Evolutionary conservation across 23 red algal genomes (phyloP).

Genomic region (Gracilaria domingensis): DNA sequence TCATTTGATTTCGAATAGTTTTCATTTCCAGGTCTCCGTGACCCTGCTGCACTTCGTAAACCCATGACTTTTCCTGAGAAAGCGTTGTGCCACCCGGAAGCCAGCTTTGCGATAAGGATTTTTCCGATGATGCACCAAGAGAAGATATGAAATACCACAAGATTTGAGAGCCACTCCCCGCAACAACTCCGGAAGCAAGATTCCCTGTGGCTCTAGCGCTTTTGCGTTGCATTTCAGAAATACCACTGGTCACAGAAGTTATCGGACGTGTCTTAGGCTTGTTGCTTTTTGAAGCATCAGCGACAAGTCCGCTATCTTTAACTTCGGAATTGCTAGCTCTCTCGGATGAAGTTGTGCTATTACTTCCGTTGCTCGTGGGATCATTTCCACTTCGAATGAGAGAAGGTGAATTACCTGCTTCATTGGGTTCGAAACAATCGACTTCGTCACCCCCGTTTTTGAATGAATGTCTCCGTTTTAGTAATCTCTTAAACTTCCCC

Average conservation of each 20-base stretch:
- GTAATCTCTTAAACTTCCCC: constrained; percentile 10
- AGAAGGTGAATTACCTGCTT: not conserved
- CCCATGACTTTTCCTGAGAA: constrained; percentile 8
- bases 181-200: constrained; percentile 1
- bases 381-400: not conserved
- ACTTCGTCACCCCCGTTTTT: not conserved
- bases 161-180: constrained; percentile 12
- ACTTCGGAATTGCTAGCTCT: not conserved
- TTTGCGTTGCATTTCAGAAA: not conserved
- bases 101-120: not conserved
- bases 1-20: constrained; percentile 10
- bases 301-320: not conserved
- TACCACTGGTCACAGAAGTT: not conserved
- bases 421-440: not conserved
- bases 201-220: constrained; percentile 11
- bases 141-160: constrained; percentile 48
- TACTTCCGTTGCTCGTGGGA: not conserved
- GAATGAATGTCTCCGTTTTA: constrained; percentile 6
- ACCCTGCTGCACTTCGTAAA: constrained; percentile 31
- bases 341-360: not conserved
- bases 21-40: constrained; percentile 1
- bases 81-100: constrained; percentile 22
- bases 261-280: not conserved
- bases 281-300: not conserved
- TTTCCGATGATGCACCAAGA: constrained; percentile 20